Conservation (phyloP, 148 eudicot species). For the Vaccinium myrtillus region DNA sequence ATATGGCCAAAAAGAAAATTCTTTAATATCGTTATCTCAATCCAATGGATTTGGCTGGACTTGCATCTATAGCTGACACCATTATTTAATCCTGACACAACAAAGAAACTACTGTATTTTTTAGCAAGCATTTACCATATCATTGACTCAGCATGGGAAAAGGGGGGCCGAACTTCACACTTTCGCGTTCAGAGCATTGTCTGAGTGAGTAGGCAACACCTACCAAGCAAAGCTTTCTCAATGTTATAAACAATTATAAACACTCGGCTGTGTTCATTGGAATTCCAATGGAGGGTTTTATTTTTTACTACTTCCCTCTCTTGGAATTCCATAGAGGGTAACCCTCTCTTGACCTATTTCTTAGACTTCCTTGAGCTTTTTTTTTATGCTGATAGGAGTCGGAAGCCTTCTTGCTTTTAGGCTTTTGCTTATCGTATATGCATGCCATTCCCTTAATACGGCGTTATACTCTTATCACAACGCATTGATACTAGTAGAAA, state of each 20-base stretch:
- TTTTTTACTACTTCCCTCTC: not conserved
- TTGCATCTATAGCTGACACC: not conserved
- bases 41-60: not conserved
- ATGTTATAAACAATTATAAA: too few relatives aligned
- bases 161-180: too few relatives aligned
- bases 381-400: not conserved
- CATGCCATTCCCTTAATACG: not conserved
- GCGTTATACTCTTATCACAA: not conserved
- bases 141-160: not conserved
- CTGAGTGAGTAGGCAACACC: too few relatives aligned
- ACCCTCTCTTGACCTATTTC: not conserved
- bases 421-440: not conserved
- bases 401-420: not conserved
- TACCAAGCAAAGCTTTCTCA: too few relatives aligned
- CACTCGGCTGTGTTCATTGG: not conserved
- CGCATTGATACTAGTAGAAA: not conserved
- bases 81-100: not conserved
- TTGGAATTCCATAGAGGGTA: not conserved
- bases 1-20: not conserved
- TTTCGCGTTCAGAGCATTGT: too few relatives aligned
- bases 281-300: not conserved
- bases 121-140: not conserved
- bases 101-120: not conserved
- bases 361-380: not conserved
- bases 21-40: not conserved